Evolutionary conservation across 495 filamentous ascomycete species (phyloP).

Genomic region (Penicillium verhagenii): DNA sequence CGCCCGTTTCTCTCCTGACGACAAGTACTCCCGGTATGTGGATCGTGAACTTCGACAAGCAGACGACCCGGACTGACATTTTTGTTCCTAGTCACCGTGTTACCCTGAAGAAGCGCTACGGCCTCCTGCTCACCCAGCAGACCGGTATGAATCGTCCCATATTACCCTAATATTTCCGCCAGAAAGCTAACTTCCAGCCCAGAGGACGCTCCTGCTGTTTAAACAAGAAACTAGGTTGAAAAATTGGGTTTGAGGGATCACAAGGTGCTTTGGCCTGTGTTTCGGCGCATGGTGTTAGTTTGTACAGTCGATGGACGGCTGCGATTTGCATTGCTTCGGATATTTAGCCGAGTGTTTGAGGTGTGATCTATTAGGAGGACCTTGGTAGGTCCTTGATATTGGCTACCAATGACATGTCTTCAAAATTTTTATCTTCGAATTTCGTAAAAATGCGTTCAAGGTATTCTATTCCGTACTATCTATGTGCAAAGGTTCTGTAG

Average conservation of each 20-base stretch:
- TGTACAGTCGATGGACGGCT: constrained; percentile 33
- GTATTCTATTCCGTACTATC: constrained; percentile 9
- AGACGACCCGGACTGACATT: constrained; percentile 12
- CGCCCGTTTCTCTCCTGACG: constrained; percentile 94
- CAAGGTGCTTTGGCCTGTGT: constrained; percentile 23
- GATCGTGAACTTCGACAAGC: background rate
- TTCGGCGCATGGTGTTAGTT: constrained; percentile 49
- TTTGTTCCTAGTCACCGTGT: constrained; percentile 68
- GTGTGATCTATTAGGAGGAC: background rate
- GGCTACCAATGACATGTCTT: constrained; percentile 14
- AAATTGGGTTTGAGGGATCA: constrained; percentile 31
- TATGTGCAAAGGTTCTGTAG: constrained; percentile 14
- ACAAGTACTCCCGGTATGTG: constrained; percentile 85
- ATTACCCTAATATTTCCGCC: background rate
- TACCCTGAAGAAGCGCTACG: constrained; percentile 88
- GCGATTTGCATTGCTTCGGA: constrained; percentile 23
- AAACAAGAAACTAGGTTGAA: constrained; percentile 12
- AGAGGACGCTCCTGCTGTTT: constrained; percentile 25
- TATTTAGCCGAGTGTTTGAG: constrained; percentile 9
- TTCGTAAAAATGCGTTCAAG: background rate
- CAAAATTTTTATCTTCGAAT: too few relatives aligned
- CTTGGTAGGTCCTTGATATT: background rate
- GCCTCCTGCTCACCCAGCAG: constrained; percentile 81
- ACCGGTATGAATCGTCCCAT: constrained; percentile 36
- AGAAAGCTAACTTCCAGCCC: constrained; percentile 14